These are phyloP conservation scores for Aspergillus pseudonomiae DNA, from an alignment of 2,329 filamentous ascomycete genomes.

Conservation along the genomic window DNA sequence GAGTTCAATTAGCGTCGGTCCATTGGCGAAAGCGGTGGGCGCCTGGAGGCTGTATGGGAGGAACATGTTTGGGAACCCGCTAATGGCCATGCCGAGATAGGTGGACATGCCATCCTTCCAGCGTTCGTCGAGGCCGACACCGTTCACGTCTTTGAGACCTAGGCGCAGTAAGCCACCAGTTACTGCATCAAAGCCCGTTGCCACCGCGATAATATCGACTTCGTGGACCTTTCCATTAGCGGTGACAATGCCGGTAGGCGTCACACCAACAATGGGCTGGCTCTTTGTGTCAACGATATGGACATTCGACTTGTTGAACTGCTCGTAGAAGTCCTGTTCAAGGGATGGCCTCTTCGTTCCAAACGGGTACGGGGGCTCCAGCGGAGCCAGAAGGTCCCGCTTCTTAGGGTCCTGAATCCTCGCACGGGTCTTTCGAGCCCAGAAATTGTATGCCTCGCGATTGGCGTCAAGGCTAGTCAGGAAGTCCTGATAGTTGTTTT, in stretches of 20 bases:
- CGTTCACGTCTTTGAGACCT: constrained; percentile 33
- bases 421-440: background rate
- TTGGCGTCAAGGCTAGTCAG: background rate
- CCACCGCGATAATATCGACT: constrained; percentile 41
- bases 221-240: constrained; percentile 37
- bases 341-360: background rate
- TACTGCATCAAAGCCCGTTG: constrained; percentile 41
- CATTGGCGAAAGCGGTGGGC: constrained; percentile 46
- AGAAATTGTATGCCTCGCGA: background rate
- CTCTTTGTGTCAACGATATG: background rate
- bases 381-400: background rate
- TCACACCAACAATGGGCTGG: background rate
- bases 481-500: background rate
- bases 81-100: constrained; percentile 42
- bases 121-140: constrained; percentile 31
- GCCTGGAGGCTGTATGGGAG: constrained; percentile 56
- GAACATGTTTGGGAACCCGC: constrained; percentile 49
- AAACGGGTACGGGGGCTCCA: background rate
- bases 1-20: constrained; percentile 52
- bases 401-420: background rate
- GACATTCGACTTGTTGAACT: background rate
- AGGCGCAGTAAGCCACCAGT: constrained; percentile 26
- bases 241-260: background rate
- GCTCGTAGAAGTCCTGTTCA: background rate
- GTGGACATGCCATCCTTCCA: constrained; percentile 35